Evolutionary conservation across 257 asterid species (phyloP).

Genomic region (Przewalskia tangutica): DNA sequence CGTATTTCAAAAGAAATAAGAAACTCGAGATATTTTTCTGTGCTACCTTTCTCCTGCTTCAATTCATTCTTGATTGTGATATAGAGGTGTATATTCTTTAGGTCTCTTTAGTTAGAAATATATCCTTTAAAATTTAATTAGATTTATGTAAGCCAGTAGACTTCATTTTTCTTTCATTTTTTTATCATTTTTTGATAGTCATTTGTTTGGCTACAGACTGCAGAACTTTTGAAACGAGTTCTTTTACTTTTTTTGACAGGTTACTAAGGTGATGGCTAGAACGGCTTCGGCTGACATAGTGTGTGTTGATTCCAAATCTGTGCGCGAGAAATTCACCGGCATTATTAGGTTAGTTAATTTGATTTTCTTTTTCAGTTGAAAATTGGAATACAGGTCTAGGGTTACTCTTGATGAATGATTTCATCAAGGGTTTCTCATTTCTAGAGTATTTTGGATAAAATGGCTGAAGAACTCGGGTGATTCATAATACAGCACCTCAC

Average conservation of each 20-base stretch:
- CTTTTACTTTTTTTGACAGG: constrained; percentile 30
- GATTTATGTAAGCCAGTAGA: background rate
- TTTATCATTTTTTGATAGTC: background rate
- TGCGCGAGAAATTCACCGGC: constrained; percentile 75
- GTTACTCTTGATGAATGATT: background rate
- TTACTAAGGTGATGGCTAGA: constrained; percentile 87
- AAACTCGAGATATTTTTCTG: background rate
- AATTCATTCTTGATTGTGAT: background rate
- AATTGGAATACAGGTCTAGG: background rate
- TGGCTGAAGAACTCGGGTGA: background rate
- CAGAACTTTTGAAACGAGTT: background rate
- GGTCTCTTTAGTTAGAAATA: background rate
- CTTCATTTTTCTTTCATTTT: background rate
- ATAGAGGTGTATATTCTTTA: background rate
- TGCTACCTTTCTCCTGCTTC: background rate
- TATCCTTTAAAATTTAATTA: background rate
- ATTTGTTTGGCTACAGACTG: background rate
- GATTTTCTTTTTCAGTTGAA: background rate
- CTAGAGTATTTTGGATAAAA: background rate
- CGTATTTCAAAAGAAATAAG: background rate
- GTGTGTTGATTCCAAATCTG: constrained; percentile 81
- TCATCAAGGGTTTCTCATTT: background rate
- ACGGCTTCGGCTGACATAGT: constrained; percentile 78
- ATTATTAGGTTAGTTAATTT: constrained; percentile 47
- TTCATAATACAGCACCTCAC: background rate